Evolutionary conservation across 352 stramenopile species (phyloP).

Genomic region (Phytopythium delawarense): DNA sequence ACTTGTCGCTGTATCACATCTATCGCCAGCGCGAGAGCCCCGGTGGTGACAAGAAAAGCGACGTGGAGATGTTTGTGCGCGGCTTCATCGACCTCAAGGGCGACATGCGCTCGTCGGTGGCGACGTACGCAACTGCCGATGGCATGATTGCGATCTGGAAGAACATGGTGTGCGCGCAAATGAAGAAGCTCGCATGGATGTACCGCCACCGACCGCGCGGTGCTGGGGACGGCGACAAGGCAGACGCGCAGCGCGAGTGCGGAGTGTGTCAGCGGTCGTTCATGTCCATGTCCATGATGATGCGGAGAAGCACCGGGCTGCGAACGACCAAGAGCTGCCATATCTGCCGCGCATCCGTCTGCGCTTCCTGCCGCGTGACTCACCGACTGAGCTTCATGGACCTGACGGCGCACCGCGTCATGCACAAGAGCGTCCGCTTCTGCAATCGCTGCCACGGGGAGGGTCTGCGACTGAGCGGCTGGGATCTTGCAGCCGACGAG

Average conservation of each 20-base stretch:
- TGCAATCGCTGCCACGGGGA: constrained; percentile 11
- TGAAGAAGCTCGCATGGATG: constrained; percentile 50
- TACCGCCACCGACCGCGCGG: constrained; percentile 12
- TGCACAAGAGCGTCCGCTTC: constrained; percentile 17
- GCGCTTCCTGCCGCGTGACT: constrained; percentile 19
- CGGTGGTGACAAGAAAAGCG: constrained; percentile 3
- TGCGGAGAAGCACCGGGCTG: neutral
- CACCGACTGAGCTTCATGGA: constrained; percentile 18
- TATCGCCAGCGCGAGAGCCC: constrained; percentile 20
- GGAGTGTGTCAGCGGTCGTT: constrained; percentile 8
- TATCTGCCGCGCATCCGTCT: constrained; percentile 14
- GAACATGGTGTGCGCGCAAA: constrained; percentile 29
- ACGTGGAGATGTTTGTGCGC: constrained; percentile 30
- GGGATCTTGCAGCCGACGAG: constrained; percentile 15
- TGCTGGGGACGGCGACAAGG: constrained; percentile 8
- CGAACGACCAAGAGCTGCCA: constrained; percentile 11
- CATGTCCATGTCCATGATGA: constrained; percentile 9
- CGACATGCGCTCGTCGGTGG: constrained; percentile 4
- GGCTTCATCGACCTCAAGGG: constrained; percentile 8
- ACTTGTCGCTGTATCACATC: constrained; percentile 27
- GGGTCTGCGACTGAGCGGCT: constrained; percentile 12
- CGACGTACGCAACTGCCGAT: constrained; percentile 12
- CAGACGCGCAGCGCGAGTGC: constrained; percentile 14
- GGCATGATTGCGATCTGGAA: constrained; percentile 7
- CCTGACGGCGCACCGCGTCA: constrained; percentile 7